A percentile compares a stretch with the other conserved stretches of the same genome.
phyloP scores from a whole-genome alignment of 225 moss, liverwort and hornwort species.

The Polytrichum formosum region DNA sequence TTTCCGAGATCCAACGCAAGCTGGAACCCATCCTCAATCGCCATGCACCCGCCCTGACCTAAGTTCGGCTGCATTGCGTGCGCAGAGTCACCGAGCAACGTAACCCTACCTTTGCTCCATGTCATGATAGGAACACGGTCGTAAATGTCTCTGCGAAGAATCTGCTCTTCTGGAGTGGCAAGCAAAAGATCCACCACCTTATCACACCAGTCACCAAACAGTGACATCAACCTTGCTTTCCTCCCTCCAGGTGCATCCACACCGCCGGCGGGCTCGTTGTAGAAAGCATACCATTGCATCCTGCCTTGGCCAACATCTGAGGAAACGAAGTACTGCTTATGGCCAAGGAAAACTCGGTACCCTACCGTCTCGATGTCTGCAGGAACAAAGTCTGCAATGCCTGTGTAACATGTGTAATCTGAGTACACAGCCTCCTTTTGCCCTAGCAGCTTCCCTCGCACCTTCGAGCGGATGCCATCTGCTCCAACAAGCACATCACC shows the following conservation, averaged over 20 bases:
- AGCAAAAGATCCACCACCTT: constrained; percentile 83
- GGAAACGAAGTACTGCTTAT: constrained; percentile 95
- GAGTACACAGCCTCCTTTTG: constrained; percentile 71
- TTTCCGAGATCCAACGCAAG: constrained; percentile 80
- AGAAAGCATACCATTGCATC: constrained; percentile 99
- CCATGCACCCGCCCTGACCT: constrained; percentile 99
- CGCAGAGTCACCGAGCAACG: constrained; percentile 89
- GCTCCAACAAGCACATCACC: constrained; percentile 91
- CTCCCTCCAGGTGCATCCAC: constrained; percentile 74
- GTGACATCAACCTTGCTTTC: constrained; percentile 61
- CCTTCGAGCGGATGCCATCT: constrained; percentile 91
- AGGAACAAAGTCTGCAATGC: constrained; percentile 90
- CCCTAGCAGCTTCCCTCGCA: constrained; percentile 72
- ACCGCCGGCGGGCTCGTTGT: constrained; percentile 94
- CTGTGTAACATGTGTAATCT: constrained; percentile 96
- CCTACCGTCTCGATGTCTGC: constrained; percentile 95
- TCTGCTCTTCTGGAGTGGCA: constrained; percentile 76
- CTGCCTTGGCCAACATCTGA: constrained; percentile 92
- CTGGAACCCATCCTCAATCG: constrained; percentile 94
- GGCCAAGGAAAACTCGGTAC: constrained; percentile 91
- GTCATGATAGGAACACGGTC: constrained; percentile 82
- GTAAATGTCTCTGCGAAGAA: constrained; percentile 89
- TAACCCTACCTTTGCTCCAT: constrained; percentile 93
- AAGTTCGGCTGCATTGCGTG: constrained; percentile 99
- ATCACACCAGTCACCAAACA: constrained; percentile 91